Conservation (phyloP, 2,329 filamentous ascomycete species). For the Apiospora koreana region DNA sequence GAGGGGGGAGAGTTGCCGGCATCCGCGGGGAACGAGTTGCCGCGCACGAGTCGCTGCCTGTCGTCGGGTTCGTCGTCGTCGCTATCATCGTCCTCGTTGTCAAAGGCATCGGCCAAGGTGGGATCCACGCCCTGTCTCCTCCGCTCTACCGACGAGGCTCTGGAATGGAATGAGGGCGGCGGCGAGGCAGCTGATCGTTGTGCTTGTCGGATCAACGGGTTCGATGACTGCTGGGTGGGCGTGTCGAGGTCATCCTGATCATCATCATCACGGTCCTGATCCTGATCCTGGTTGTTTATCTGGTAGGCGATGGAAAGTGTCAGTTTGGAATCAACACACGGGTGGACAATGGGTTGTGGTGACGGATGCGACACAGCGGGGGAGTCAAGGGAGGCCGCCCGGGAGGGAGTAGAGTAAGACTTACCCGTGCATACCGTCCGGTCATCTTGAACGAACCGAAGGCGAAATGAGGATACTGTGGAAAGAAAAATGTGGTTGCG, state of each 20-base stretch:
- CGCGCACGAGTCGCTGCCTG: constrained; percentile 81
- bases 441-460: constrained; percentile 44
- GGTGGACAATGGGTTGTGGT: not conserved
- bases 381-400: not conserved
- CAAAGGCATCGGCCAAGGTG: constrained; percentile 91
- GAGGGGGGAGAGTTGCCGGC: constrained; percentile 20
- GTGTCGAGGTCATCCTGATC: constrained; percentile 32
- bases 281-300: constrained; percentile 61
- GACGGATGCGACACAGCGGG: not conserved
- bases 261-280: constrained; percentile 60
- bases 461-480: not conserved
- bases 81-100: constrained; percentile 72
- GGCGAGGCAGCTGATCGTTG: constrained; percentile 54
- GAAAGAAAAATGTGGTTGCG: not conserved
- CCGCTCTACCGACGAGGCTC: constrained; percentile 67
- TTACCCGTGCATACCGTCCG: constrained; percentile 60
- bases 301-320: constrained; percentile 29
- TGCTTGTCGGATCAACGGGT: constrained; percentile 26
- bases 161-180: constrained; percentile 86
- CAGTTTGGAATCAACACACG: constrained; percentile 16
- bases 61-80: constrained; percentile 77
- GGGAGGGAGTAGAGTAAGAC: constrained; percentile 22
- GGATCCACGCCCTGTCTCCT: constrained; percentile 60
- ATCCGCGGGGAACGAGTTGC: constrained; percentile 44
- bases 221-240: not conserved